Conservation (phyloP, 2,329 filamentous ascomycete genomes). For the Daldinia eschscholtzii region DNA sequence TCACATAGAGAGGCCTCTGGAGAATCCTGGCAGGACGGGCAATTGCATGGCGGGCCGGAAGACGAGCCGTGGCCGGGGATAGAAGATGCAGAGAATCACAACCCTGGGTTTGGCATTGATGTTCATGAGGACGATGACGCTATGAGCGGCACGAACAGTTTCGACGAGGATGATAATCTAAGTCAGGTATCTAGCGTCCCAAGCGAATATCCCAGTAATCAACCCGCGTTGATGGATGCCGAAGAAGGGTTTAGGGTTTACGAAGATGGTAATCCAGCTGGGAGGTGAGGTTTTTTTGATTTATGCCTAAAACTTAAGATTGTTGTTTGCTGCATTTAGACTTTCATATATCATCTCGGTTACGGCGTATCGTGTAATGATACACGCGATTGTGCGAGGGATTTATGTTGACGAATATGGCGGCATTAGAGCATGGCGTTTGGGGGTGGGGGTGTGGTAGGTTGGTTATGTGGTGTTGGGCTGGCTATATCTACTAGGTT, state of each 20-base stretch:
- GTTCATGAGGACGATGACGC: constrained; percentile 48
- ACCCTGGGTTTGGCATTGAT: constrained; percentile 53
- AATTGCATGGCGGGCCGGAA: constrained; percentile 57
- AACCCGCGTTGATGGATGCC: constrained; percentile 45
- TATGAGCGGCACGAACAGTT: constrained; percentile 44
- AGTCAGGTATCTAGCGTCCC: constrained; percentile 49
- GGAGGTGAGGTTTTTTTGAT: constrained; percentile 16
- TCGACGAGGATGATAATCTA: constrained; percentile 31
- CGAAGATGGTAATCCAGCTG: constrained; percentile 33
- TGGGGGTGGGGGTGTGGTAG: neutral
- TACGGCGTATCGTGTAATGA: constrained; percentile 27
- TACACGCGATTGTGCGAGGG: constrained; percentile 8
- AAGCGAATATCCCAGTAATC: constrained; percentile 51
- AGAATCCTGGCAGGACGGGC: constrained; percentile 51
- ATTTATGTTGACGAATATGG: constrained; percentile 9
- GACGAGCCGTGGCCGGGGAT: constrained; percentile 70
- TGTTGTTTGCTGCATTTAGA: constrained; percentile 31
- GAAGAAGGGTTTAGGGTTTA: constrained; percentile 42
- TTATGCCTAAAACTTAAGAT: neutral
- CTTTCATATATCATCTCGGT: constrained; percentile 12
- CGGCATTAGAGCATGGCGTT: constrained; percentile 12
- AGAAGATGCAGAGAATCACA: constrained; percentile 67
- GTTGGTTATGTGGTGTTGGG: neutral
- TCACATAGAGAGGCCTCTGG: constrained; percentile 48
- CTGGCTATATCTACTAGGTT: neutral